Evolutionary conservation across 306 rosid genomes (phyloP), one percentile per base, ranked within the genome.

Genomic region (Gillenia trifoliata): DNA sequence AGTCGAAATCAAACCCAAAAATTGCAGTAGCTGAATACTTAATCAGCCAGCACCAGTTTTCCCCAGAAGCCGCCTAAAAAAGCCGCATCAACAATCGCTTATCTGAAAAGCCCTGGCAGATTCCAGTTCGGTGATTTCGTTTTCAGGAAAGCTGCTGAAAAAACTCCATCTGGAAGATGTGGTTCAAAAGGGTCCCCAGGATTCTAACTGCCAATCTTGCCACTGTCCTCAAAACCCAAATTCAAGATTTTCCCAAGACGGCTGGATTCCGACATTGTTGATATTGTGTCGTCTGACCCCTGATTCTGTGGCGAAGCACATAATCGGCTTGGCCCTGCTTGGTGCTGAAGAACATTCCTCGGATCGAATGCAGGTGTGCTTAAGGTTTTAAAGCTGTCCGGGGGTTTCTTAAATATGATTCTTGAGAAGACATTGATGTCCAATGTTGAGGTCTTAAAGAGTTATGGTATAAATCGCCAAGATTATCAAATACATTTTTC

Each of bases 191-290:
- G 22, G 16, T 3, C 30, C 82, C 82, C 4, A 5, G 10, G 30
- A 38, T 79, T 8, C 84, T 85, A 6, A 64, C 43, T 50, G 43
- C 77, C 49, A 64, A 64, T 10, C 80, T 74, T 43, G 72, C 56
- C 66, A 67, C 12, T 16, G 26, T 74, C 33, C 34, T 85, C 68
- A 63, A n/a, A 64, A 74, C 86, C 80, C 64, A 82, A 85, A 50
- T 70, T 85, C 64, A 74, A 85, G 64, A 2, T 77, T 47, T 85
- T 85, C 28, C n/a, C 84, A 66, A 22, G 82, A 79, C 54, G 82
- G 86, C 45, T 73, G 8, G 40, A 78, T 1, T 5, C 75, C 11
- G 84, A 77, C 47, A 74, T 82, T 67, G 80, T 80, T 1, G 74
- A 79, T 12, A 17, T 82, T 34, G 17, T 85, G 33, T 60, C 73